These are phyloP conservation scores for Candida tropicalis DNA, from an alignment of 1,139 yeast genomes.

Conservation along the genomic window DNA sequence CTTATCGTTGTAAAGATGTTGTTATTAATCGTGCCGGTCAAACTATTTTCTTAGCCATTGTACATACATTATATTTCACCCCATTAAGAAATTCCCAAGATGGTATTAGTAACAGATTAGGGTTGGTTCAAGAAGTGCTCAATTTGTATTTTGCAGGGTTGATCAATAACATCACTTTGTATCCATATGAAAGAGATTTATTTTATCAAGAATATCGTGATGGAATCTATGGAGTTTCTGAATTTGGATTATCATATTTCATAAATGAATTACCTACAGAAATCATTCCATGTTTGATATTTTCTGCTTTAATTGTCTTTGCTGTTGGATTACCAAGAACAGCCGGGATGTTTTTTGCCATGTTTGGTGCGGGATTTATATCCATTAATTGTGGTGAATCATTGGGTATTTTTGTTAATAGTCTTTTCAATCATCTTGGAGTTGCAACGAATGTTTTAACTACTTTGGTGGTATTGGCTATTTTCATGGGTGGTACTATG, in stretches of 20 bases:
- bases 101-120: slow-evolving; percentile 68
- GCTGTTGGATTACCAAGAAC: slow-evolving; percentile 76
- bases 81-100: slow-evolving; percentile 61
- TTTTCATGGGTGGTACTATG: slow-evolving; percentile 87
- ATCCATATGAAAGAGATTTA: slow-evolving; percentile 71
- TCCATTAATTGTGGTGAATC: slow-evolving; percentile 80
- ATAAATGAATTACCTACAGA: slow-evolving; percentile 77
- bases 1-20: slow-evolving; percentile 63
- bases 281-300: slow-evolving; percentile 57
- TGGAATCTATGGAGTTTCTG: slow-evolving; percentile 66
- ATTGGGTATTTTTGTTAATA: slow-evolving; percentile 75
- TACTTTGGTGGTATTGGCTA: slow-evolving; percentile 63
- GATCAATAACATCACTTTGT: slow-evolving; percentile 73
- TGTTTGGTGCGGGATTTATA: slow-evolving; percentile 56
- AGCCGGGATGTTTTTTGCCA: slow-evolving; percentile 65
- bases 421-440: slow-evolving; percentile 76
- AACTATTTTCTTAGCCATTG: slow-evolving; percentile 62
- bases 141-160: slow-evolving; percentile 80
- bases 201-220: slow-evolving; percentile 82
- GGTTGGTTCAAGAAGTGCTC: slow-evolving; percentile 73
- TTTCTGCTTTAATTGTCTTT: slow-evolving; percentile 63
- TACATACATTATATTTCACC: slow-evolving; percentile 70
- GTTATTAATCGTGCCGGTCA: slow-evolving; percentile 70
- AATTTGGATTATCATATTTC: slow-evolving; percentile 68
- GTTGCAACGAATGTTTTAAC: slow-evolving; percentile 75